These are phyloP conservation scores for Coprinopsis strossmayeri DNA, from an alignment of 768 basidiomycete genomes.

Conservation along the genomic window DNA sequence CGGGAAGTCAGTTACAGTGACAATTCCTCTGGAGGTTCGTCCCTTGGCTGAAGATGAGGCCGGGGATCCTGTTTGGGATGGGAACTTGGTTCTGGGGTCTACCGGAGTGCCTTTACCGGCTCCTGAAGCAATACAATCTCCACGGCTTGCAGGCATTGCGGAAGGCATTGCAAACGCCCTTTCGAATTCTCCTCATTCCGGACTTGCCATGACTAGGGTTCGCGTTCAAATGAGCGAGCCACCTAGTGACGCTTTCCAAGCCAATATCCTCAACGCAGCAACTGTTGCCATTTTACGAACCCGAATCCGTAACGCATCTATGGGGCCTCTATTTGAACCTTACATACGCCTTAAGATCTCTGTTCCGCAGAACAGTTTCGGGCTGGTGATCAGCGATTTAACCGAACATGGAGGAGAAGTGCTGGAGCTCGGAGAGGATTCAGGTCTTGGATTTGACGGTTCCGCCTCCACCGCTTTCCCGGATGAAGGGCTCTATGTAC, in stretches of 20 bases:
- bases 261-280: conserved; percentile 60
- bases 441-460: conserved; percentile 23
- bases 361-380: conserved; percentile 60
- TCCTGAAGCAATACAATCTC: conserved; percentile 42
- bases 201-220: conserved; percentile 60
- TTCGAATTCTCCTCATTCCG: conserved; percentile 74
- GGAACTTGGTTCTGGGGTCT: conserved; percentile 61
- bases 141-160: conserved; percentile 48
- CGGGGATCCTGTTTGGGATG: conserved; percentile 70
- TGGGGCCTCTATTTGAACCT: conserved; percentile 76
- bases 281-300: conserved; percentile 58
- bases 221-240: conserved; percentile 47
- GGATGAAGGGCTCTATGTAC: conserved; percentile 66
- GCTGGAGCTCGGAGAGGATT: conserved; percentile 53
- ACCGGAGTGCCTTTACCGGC: conserved; percentile 44
- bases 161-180: conserved; percentile 67
- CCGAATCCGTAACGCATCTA: conserved; percentile 52
- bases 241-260: conserved; percentile 33
- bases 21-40: conserved; percentile 49
- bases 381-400: conserved; percentile 79
- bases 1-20: conserved; percentile 47
- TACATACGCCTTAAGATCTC: conserved; percentile 65
- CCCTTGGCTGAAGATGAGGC: conserved; percentile 47
- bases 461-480: conserved; percentile 41
- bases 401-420: conserved; percentile 81